phyloP scores from a whole-genome alignment of 2,329 filamentous ascomycete species.

The Cladosporium colombiae region DNA sequence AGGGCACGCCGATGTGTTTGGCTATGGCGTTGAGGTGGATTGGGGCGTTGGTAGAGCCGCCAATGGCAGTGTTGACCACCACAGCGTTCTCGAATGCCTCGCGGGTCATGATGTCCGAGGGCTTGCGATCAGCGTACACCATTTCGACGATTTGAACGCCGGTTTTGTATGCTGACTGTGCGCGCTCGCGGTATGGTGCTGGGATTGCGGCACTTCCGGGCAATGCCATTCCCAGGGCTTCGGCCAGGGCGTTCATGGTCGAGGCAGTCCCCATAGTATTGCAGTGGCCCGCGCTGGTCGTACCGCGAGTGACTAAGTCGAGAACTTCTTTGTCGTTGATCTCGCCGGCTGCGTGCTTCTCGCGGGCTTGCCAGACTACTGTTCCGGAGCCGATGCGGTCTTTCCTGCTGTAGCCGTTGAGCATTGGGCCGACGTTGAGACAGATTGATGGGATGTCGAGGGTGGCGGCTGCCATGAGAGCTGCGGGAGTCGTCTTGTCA shows the following conservation, averaged over 20 bases:
- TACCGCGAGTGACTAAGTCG: slow-evolving; percentile 33
- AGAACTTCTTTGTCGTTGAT: slow-evolving; percentile 32
- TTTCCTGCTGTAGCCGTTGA: slow-evolving; percentile 33
- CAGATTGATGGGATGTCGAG: slow-evolving; percentile 36
- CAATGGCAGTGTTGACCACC: slow-evolving; percentile 56
- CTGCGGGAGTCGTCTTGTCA: slow-evolving; percentile 36
- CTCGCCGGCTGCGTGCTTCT: slow-evolving; percentile 33
- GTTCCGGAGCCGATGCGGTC: slow-evolving; percentile 32
- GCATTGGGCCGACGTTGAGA: slow-evolving; percentile 36
- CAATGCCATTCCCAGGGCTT: slow-evolving; percentile 36
- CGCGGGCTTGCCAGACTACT: slow-evolving; percentile 35
- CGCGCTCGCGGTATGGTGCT: slow-evolving; percentile 33
- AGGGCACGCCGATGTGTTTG: slow-evolving; percentile 53
- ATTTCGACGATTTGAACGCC: slow-evolving; percentile 37
- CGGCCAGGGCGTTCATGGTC: slow-evolving; percentile 37
- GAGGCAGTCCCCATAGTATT: slow-evolving; percentile 38
- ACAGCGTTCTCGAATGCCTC: slow-evolving; percentile 60
- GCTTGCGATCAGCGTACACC: slow-evolving; percentile 37
- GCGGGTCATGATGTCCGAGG: slow-evolving; percentile 57
- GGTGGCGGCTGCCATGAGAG: slow-evolving; percentile 36
- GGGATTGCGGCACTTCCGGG: slow-evolving; percentile 34
- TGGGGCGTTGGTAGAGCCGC: slow-evolving; percentile 59
- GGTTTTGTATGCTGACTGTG: slow-evolving; percentile 35
- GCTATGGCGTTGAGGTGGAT: slow-evolving; percentile 59
- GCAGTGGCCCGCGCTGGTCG: slow-evolving; percentile 34